Conservation (phyloP, 2,329 filamentous ascomycete species). For the Dactylellina parvicollis region DNA sequence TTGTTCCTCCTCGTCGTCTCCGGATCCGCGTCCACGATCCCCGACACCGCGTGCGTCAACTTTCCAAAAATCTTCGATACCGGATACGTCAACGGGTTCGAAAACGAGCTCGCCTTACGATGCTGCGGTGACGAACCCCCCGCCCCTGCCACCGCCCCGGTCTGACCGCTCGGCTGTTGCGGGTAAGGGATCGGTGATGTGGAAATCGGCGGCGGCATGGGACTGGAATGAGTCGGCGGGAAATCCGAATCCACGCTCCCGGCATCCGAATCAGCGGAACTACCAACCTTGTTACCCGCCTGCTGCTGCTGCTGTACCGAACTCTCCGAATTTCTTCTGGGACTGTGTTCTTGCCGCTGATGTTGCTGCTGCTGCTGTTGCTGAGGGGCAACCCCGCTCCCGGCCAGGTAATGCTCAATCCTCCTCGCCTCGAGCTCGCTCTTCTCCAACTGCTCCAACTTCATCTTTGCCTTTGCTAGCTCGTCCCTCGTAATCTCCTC, state of each 20-base stretch:
- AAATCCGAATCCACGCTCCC: conserved; percentile 96
- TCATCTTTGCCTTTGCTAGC: conserved; percentile 81
- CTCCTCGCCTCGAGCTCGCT: conserved; percentile 92
- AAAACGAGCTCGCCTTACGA: conserved; percentile 56
- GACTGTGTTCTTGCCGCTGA: conserved; percentile 62
- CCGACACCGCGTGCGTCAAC: conserved; percentile 93
- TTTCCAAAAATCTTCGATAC: conserved; percentile 90
- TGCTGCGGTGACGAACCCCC: conserved; percentile 44
- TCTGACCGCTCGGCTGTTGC: conserved; percentile 62
- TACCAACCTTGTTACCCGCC: conserved; percentile 61
- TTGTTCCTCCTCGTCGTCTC: conserved; percentile 90
- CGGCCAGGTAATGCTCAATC: conserved; percentile 90
- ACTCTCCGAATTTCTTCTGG: conserved; percentile 60
- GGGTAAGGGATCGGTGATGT: conserved; percentile 79
- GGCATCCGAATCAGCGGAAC: conserved; percentile 67
- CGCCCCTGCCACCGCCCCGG: background rate
- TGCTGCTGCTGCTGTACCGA: conserved; percentile 63
- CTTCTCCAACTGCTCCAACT: conserved; percentile 87
- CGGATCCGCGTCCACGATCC: conserved; percentile 94
- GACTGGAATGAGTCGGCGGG: conserved; percentile 79
- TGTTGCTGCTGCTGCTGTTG: conserved; percentile 60
- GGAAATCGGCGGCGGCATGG: conserved; percentile 62
- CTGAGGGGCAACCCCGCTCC: conserved; percentile 44
- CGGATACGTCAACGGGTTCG: conserved; percentile 43
- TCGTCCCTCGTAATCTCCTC: conserved; percentile 98